phyloP scores from a whole-genome alignment of 2,329 filamentous ascomycete genomes.

The Fusarium newnesense region DNA sequence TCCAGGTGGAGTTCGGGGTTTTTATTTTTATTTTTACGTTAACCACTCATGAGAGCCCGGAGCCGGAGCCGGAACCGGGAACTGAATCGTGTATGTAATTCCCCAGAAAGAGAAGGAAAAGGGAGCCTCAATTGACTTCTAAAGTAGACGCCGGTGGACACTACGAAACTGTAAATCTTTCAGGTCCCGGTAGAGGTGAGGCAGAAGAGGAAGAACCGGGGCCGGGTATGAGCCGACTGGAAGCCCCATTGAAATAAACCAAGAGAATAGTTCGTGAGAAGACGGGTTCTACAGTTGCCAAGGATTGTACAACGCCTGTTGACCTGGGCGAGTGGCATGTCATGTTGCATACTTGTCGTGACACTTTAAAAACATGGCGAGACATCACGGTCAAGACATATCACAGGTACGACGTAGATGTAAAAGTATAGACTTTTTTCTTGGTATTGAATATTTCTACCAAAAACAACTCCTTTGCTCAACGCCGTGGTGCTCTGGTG shows the following conservation, averaged over 20 bases:
- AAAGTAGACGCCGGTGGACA: background rate
- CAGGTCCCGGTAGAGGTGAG: background rate
- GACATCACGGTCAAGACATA: background rate
- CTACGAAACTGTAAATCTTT: background rate
- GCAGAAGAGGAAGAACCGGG: conserved; percentile 5
- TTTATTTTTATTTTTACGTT: background rate
- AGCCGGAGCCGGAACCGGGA: conserved; percentile 32
- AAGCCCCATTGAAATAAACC: background rate
- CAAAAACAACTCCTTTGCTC: conserved; percentile 24
- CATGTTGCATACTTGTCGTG: conserved; percentile 12
- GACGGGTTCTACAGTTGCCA: background rate
- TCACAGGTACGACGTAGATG: background rate
- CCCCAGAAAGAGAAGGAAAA: conserved; percentile 32
- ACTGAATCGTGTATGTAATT: conserved; percentile 21
- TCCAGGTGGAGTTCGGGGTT: background rate
- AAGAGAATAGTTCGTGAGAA: background rate
- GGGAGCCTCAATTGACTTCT: conserved; percentile 17
- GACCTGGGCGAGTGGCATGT: background rate
- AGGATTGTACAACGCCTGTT: background rate
- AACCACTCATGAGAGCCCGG: conserved; percentile 2
- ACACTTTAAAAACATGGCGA: background rate
- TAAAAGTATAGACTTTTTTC: conserved; percentile 29
- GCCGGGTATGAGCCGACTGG: conserved; percentile 34
- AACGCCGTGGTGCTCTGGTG: conserved; percentile 40
- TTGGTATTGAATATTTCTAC: conserved; percentile 31